Percentiles rank a stretch among this genome's conserved stretches.
Evolutionary conservation across 176 grass and related monocot genomes (phyloP).

Genomic region (Eleusine indica): DNA sequence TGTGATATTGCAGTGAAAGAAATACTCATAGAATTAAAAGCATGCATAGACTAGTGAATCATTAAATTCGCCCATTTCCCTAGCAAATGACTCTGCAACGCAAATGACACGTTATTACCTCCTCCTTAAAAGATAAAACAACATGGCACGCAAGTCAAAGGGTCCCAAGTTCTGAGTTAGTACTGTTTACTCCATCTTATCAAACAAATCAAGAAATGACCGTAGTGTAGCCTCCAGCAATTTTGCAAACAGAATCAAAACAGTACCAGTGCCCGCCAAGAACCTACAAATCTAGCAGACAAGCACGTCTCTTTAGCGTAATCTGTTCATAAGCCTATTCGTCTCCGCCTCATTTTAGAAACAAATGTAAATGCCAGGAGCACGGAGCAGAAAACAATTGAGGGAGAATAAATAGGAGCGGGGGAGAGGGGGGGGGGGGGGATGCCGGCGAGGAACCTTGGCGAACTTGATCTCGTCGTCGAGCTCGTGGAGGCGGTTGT

Average conservation of each 20-base stretch:
- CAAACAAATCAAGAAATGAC: slow-evolving; percentile 5
- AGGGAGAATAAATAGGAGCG: background rate
- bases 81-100: background rate
- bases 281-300: background rate
- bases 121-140: slow-evolving; percentile 11
- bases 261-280: background rate
- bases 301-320: background rate
- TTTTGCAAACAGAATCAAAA: background rate
- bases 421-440: background rate
- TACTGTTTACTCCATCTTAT: background rate
- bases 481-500: slow-evolving; percentile 92
- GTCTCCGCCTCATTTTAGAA: background rate
- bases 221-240: background rate
- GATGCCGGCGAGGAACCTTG: slow-evolving; percentile 42
- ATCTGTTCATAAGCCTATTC: background rate
- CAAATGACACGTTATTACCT: background rate
- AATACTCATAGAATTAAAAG: background rate
- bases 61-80: background rate
- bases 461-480: slow-evolving; percentile 89
- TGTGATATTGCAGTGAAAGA: background rate
- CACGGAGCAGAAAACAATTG: background rate
- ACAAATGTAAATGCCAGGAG: background rate
- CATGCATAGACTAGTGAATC: background rate
- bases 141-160: background rate
- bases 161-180: background rate